Evolutionary conservation across 345 rosid species (phyloP).

Genomic region (Physaria fendleri): DNA sequence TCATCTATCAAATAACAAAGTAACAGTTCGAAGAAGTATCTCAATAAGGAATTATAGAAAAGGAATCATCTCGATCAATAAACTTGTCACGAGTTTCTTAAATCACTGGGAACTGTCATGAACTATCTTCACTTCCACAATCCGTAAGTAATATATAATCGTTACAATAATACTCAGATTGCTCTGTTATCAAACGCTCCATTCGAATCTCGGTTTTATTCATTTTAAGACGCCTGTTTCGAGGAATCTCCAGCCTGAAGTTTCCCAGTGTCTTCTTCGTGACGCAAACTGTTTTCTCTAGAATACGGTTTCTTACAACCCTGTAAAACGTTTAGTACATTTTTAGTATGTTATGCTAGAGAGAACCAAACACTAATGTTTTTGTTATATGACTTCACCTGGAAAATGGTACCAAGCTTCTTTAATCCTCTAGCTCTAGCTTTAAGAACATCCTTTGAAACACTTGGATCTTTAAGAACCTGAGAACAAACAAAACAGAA

Average conservation of each 20-base stretch:
- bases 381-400: constrained; percentile 41
- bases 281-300: constrained; percentile 78
- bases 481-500: constrained; percentile 19
- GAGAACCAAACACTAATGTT: background rate
- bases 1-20: constrained; percentile 5
- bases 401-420: constrained; percentile 83
- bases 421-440: constrained; percentile 64
- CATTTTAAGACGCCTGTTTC: constrained; percentile 16
- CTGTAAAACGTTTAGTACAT: constrained; percentile 33
- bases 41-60: background rate
- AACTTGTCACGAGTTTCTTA: constrained; percentile 26
- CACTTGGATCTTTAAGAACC: constrained; percentile 87
- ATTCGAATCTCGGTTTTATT: background rate
- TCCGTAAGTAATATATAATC: background rate
- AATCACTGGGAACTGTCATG: constrained; percentile 21
- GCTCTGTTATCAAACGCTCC: background rate
- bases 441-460: constrained; percentile 53
- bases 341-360: background rate
- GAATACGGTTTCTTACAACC: constrained; percentile 70
- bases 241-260: constrained; percentile 21
- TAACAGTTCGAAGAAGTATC: background rate
- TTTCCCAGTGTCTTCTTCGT: constrained; percentile 36
- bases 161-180: background rate
- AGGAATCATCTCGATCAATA: constrained; percentile 29
- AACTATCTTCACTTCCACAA: constrained; percentile 1